phyloP scores from a whole-genome alignment of 2,329 filamentous ascomycete genomes.

The Ceratocystiopsis brevicomis region DNA sequence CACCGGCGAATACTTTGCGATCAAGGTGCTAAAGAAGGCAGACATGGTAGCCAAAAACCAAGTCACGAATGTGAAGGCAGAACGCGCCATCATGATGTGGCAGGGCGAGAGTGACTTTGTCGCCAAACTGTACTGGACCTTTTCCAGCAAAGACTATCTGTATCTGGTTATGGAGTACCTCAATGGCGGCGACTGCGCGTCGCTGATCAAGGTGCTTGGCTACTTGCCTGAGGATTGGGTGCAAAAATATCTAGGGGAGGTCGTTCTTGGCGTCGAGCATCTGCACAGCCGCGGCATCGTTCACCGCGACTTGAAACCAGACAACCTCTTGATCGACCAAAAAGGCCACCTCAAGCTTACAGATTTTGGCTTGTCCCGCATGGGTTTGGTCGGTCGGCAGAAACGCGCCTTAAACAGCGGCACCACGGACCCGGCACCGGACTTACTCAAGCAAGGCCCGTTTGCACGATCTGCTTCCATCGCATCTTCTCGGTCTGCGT shows the following conservation, averaged over 20 bases:
- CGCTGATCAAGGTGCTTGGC: conserved; percentile 82
- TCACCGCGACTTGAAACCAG: conserved; percentile 89
- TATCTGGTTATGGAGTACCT: conserved; percentile 99
- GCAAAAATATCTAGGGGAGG: conserved; percentile 91
- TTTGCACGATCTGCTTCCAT: conserved; percentile 75
- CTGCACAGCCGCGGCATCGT: conserved; percentile 88
- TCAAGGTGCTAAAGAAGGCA: conserved; percentile 97
- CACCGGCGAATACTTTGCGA: conserved; percentile 94
- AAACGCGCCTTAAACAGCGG: conserved; percentile 72
- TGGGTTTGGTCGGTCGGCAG: conserved; percentile 91
- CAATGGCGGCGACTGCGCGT: conserved; percentile 92
- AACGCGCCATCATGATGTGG: conserved; percentile 99
- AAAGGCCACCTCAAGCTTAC: conserved; percentile 93
- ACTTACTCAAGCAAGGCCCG: conserved; percentile 78
- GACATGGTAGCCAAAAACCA: conserved; percentile 99
- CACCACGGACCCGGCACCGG: conserved; percentile 67
- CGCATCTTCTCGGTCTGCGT: conserved; percentile 79
- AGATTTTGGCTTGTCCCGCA: conserved; percentile 89
- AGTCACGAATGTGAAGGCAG: conserved; percentile 95
- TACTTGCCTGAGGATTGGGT: conserved; percentile 93
- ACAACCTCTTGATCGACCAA: conserved; percentile 92
- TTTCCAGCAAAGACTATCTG: conserved; percentile 96
- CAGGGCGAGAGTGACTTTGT: conserved; percentile 98
- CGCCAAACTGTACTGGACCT: conserved; percentile 98
- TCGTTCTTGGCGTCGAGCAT: conserved; percentile 92